Conservation (phyloP, 495 filamentous ascomycete species). For the Schizothecium vesticola region DNA sequence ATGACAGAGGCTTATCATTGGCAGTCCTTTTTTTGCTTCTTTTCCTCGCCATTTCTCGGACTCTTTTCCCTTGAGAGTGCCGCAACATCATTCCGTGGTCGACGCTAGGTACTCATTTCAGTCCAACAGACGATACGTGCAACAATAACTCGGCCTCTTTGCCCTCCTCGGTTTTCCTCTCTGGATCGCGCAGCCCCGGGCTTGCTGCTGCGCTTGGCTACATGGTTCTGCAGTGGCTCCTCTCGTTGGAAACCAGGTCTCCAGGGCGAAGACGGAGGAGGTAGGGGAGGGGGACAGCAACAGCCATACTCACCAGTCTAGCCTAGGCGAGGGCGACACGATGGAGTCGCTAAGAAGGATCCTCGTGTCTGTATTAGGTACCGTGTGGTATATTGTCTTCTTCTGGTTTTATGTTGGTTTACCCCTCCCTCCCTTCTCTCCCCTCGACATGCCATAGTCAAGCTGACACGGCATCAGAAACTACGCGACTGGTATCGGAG, state of each 20-base stretch:
- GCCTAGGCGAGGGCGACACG: slow-evolving; percentile 2
- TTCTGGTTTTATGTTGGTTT: slow-evolving; percentile 60
- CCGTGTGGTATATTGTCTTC: slow-evolving; percentile 56
- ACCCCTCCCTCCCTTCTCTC: neutral
- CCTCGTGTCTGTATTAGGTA: slow-evolving; percentile 41
- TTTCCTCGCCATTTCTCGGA: neutral
- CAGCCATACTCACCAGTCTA: neutral
- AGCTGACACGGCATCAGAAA: slow-evolving; percentile 11
- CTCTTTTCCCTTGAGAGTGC: too few relatives aligned
- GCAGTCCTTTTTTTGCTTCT: neutral
- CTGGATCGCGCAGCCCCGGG: neutral
- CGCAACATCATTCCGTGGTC: too few relatives aligned
- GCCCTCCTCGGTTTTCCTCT: neutral
- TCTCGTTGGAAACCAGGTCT: too few relatives aligned
- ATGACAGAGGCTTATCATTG: neutral
- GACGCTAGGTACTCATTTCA: neutral
- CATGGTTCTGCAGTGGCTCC: neutral
- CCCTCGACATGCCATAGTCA: neutral
- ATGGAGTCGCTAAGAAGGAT: slow-evolving; percentile 34
- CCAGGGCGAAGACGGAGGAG: neutral
- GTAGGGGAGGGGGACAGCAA: neutral
- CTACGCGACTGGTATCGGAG: slow-evolving; percentile 43
- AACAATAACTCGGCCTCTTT: neutral
- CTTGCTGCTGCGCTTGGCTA: neutral
- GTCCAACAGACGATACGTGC: neutral